Base-by-base conservation (phyloP, 208 protist species). In the Trypanosoma boissoni region DNA sequence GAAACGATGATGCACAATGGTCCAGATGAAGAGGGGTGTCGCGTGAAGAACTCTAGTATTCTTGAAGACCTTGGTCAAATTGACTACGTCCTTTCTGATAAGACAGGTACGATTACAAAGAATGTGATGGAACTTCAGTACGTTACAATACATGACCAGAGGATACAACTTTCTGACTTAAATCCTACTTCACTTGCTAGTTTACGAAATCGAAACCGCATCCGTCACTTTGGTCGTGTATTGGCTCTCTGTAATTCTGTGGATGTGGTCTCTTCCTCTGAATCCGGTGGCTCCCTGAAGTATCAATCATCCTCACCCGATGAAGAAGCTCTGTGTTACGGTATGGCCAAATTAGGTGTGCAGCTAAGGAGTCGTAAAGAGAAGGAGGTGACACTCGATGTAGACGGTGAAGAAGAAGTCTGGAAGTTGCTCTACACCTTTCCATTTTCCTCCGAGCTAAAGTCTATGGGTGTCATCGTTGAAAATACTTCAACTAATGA, bases 51-150 rank as follows among this genome's bases (percentile, higher is more conserved):
- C 60, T 97, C 95, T 0, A 75, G 78, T 34, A 94, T 98, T 27
- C 65, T 91, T 12, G 95, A 98, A 56, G 96, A 98, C 64, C 71
- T 98, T 0, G 96, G 92, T 12, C 94, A 98, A 68, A 82, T 98
- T 7, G 83, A 97, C 68, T 96, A 95, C 63, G 67, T 98, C 3
- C 74, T 98, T 1, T 91, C 88, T 9, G 96, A 98, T 72, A 98
- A 98, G 64, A 98, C 96, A 1, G 95, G 95, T 24, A 98, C 96
- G 14, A 67, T 98, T 43, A 98, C 96, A 37, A 74, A 97, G 57
- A 98, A 98, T 55, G 71, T 94, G 27, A 98, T 98, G 96, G 64
- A 83, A 45, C 76, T 98, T 37, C 56, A 81, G 18, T 71, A 73
- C 41, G 67, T 93, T 20, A 75, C 76, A 20, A 20, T 73, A 23